Base-by-base conservation (phyloP, 768 basidiomycete species). In the Candolleomyces aberdarensis region DNA sequence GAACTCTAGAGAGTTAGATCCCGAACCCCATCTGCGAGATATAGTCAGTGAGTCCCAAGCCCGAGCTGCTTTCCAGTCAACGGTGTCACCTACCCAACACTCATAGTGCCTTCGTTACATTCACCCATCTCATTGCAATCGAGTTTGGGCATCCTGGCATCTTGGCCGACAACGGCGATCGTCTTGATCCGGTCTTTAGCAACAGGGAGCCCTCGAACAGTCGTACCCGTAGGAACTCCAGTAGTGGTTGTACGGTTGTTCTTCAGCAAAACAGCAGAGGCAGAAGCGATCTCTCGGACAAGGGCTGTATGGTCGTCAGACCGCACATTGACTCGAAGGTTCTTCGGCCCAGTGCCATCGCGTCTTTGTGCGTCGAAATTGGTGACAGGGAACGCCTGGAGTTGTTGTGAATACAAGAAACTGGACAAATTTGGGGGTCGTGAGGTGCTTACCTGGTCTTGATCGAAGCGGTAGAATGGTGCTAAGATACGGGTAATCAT, bases 261-360 rank as follows among this genome's bases (percentile, higher is more conserved):
- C 74, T 91, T 91, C 13, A 91, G 76, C 39, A 92, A 70, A 19
- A 91, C 86, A 1, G 85, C 84, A 0, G 86, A 87, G 0, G 83
- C 84, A 0, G 83, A 79, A 5, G 83, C 90, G 32, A 92, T 86
- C 62, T 89, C 83, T 26, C 79, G 78, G 17, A 80, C 83, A 17
- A 90, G 72, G 3, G 80, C 76, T 0, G 79, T 82, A 64, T 83
- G 82, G 0, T 67, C 75, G 13, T 67, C 73, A 1, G 74, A 77
- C 31, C 80, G 75, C 4, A 82, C 80, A 19, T 76, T 74, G 4
- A 82, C 75, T 26, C 71, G 66, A 14, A 78, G 72, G 67, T 83
- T 83, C 36, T 70, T 70, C 11, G 76, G 40, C 1, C 80, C 81
- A 11, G 79, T 76, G 5, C 80, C 80, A 54, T 82, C 80, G 3